Base-by-base conservation (phyloP, 345 rosid species). In the Citropsis articulata region DNA sequence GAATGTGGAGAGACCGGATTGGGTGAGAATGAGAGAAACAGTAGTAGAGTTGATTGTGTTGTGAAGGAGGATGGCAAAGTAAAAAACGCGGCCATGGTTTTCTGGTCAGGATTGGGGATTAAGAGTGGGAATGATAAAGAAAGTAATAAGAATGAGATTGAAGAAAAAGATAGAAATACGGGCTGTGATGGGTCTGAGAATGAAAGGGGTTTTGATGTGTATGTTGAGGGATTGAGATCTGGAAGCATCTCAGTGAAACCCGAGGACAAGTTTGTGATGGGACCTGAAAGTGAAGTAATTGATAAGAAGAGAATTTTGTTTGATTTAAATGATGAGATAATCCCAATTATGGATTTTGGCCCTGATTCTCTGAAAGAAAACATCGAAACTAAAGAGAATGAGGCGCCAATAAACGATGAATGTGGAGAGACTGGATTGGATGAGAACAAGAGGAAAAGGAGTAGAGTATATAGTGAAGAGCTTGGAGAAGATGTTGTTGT, bases 41-140 rank as follows among this genome's bases (percentile, higher is more conserved):
- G 81, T 61, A 38, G 75, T 16, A 25, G 79, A 75, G 50, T 36
- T 28, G 85, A 73, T 65, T 69, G 50, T 50, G 69, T 21, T 42
- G 68, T 28, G 35, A 81, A 71, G 69, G 75, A 69, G 30, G 81
- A 72, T 55, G 63, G 77, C 45, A 79, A 74, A 56, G 63, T 72
- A 60, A 82, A 72, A 73, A 75, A 78, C 63, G 74, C 80, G 35
- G 80, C 81, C 13, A 84, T 88, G 82, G 89, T 86, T 77, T 84
- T 94, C 36, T 85, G 92, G 45, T 88, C 93, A 2, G 76, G 83
- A 69, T 66, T 79, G 73, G 87, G 78, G 69, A 48, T 65, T 53
- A 77, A 83, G 35, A 67, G 65, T 73, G 77, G 42, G 24, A 75
- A 69, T 70, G 55, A 19, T 69, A 75, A 25, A 50, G 57, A 31